Evolutionary conservation across 768 basidiomycete species (phyloP), one percentile per base, ranked within the genome.

Genomic region (Chalciporus sphaerocephalus): DNA sequence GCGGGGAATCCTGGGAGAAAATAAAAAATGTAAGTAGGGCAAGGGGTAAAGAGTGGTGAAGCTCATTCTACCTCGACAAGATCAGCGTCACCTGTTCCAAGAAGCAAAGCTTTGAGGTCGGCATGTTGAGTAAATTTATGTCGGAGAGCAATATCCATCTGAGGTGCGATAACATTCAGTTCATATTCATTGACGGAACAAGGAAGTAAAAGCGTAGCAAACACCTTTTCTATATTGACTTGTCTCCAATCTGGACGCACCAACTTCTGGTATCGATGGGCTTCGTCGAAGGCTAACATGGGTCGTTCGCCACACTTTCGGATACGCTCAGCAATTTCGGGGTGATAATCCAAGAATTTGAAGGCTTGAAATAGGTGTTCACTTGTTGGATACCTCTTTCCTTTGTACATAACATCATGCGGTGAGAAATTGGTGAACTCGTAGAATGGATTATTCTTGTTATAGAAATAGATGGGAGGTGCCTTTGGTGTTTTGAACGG

Each of bases 301-400:
- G 85, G 81, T 44, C 75, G 66, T 48, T 79, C 78, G 4, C 79
- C 81, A 52, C 78, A 80, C 18, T 73, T 81, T 28, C 85, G 70
- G 38, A 87, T 80, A 51, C 82, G 80, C 53, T 87, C 85, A 7
- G 84, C 85, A 13, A 87, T 70, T 43, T 75, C 72, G 13, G 83
- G 83, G 10, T 75, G 69, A 54, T 76, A 71, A 4, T 73, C 71
- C 46, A 82, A 69, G 52, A 87, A 87, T 81, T 85, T 87, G 67
- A 86, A 76, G 2, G 85, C 81, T 53, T 87, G 85, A 56, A 85
- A 87, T 10, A 87, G 73, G 61, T 87, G 86, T 58, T 87, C 86
- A 57, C 83, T 83, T 1, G 85, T 88, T 1, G 85, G 83, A 57
- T 87, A 88, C 43, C 65, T 70, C 57, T 79, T 82, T 32, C 79